Evolutionary conservation across 1,284 basidiomycete species (phyloP).

Genomic region (Malassezia dermatis): DNA sequence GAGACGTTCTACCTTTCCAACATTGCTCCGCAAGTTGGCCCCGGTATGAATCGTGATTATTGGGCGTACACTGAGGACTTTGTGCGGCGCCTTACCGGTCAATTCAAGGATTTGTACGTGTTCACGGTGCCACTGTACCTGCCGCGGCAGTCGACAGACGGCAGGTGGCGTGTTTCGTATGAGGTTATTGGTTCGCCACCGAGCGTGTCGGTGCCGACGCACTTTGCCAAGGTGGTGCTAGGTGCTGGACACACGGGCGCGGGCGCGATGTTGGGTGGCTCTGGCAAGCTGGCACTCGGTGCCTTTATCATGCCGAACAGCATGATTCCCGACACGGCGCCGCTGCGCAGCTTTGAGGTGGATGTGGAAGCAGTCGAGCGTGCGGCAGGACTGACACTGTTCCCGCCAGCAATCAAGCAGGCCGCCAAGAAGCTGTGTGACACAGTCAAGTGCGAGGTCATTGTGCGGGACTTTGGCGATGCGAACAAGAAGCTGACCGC

Average conservation of each 20-base stretch:
- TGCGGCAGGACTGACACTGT: slow-evolving; percentile 75
- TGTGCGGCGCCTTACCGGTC: slow-evolving; percentile 73
- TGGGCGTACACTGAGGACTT: slow-evolving; percentile 63
- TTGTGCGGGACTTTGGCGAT: slow-evolving; percentile 35
- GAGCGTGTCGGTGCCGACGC: slow-evolving; percentile 83
- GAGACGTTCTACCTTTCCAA: slow-evolving; percentile 92
- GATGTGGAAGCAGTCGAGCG: slow-evolving; percentile 76
- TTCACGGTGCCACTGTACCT: slow-evolving; percentile 98
- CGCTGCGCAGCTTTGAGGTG: slow-evolving; percentile 35
- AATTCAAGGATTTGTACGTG: slow-evolving; percentile 86
- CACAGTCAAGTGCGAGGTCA: slow-evolving; percentile 33
- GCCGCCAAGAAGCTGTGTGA: slow-evolving; percentile 74
- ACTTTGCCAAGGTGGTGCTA: slow-evolving; percentile 93
- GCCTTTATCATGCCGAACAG: slow-evolving; percentile 47
- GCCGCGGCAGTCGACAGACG: slow-evolving; percentile 69
- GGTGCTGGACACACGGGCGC: slow-evolving; percentile 52
- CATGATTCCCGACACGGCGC: slow-evolving; percentile 39
- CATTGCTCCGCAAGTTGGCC: slow-evolving; percentile 95
- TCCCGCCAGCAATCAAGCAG: slow-evolving; percentile 71
- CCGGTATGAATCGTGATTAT: slow-evolving; percentile 95
- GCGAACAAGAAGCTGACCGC: slow-evolving; percentile 7
- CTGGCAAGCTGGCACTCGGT: slow-evolving; percentile 22
- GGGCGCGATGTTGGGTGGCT: not conserved
- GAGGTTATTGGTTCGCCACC: slow-evolving; percentile 80
- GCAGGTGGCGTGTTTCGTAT: slow-evolving; percentile 85